A percentile compares a stretch with the other conserved stretches of the same genome.
Evolutionary conservation across 345 rosid genomes (phyloP).

Genomic region (Psidium guajava): DNA sequence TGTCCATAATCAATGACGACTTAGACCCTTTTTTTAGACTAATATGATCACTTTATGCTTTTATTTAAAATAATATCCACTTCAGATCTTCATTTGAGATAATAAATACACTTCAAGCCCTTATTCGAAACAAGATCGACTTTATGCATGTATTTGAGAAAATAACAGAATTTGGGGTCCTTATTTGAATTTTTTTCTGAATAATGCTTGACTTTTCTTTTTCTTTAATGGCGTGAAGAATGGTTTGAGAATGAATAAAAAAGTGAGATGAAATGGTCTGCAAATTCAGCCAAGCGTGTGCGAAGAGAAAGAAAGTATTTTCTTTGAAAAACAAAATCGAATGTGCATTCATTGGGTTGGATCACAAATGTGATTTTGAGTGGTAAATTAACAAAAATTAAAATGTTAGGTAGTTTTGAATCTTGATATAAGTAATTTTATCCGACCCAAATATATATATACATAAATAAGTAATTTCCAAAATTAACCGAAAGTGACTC

Average conservation of each 20-base stretch:
- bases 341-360: neutral
- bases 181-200: too few relatives aligned
- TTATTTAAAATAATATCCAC: too few relatives aligned
- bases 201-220: neutral
- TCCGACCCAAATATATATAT: too few relatives aligned
- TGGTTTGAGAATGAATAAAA: neutral
- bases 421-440: neutral
- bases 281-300: rapidly evolving
- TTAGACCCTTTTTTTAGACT: too few relatives aligned
- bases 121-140: too few relatives aligned
- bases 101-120: too few relatives aligned
- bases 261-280: neutral
- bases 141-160: too few relatives aligned
- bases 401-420: neutral
- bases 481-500: neutral
- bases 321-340: neutral
- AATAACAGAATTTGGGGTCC: too few relatives aligned
- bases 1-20: too few relatives aligned
- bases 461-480: neutral
- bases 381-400: neutral
- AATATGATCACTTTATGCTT: too few relatives aligned
- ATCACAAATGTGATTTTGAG: neutral
- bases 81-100: too few relatives aligned
- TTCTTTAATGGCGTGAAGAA: neutral
- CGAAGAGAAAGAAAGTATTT: rapidly evolving